Evolutionary conservation across 305 asterid species (phyloP), one percentile per base, ranked within the genome.

Genomic region (Salvia sclarea): DNA sequence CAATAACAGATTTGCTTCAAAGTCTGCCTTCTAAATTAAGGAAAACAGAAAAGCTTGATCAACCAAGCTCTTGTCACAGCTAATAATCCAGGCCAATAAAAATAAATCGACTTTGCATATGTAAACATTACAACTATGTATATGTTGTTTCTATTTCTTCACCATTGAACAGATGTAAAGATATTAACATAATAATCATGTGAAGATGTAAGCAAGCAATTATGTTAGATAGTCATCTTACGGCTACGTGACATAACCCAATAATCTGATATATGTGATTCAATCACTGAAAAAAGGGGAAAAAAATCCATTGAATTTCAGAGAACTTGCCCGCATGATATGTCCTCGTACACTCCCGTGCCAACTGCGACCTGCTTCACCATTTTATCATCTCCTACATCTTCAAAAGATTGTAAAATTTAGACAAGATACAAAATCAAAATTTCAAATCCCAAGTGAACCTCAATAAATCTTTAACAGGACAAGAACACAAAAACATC

Each of bases 321-420:
- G 54, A 71, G 63, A 44, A 80, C 85, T 79, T 86, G 79, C 95
- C 98, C 88, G 64, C 94, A 84, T 71, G 84, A 64, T 66, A 89
- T 68, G 72, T 81, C 85, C 35, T 84, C 84, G 22, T 80, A 88
- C 50, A 78, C 79, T 70, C 92, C 96, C 21, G 96, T 85, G 62
- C 96, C 97, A 73, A 87, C 87, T 10, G 97, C 97, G 64, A 88
- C 78, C 72, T 84, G 89, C 79, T 78, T 83, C 59, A 80, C 82
- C 28, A 67, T 75, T 53, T 76, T 85, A 72, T 41, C 83, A 66
- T 77, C 84, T 79, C 85, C 92, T 84, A 77, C 35, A 61, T 61
- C 67, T 61, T 22, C 24, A 79, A 54, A 70, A 58, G 40, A 33
- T 21, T 37, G 57, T 35, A 64, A 48, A 50, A 64, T 55, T 50